Evolutionary conservation across 805 yeast genomes (phyloP).

Genomic region (Saccharomycopsis fermentans): DNA sequence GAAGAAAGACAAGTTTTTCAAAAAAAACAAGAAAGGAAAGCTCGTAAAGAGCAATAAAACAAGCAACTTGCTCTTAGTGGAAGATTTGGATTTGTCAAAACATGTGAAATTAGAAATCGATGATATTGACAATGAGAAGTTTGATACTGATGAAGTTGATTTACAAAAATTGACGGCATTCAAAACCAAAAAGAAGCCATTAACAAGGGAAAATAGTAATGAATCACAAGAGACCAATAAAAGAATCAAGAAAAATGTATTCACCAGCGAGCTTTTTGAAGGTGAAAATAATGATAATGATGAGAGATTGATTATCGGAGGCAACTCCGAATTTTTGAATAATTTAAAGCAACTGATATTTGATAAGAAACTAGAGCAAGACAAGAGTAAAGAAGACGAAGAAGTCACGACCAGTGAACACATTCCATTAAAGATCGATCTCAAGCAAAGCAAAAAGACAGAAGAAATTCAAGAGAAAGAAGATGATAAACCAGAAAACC

Average conservation of each 20-base stretch:
- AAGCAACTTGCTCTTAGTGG: constrained; percentile 4
- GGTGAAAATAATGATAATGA: constrained; percentile 6
- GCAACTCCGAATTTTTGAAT: constrained; percentile 26
- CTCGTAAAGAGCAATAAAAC: constrained; percentile 10
- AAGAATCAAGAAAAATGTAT: constrained; percentile 1
- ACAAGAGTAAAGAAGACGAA: background rate
- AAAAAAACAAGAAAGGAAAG: constrained; percentile 21
- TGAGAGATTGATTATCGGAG: constrained; percentile 21
- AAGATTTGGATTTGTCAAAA: constrained; percentile 19
- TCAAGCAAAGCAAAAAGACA: background rate
- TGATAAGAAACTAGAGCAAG: background rate
- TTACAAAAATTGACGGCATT: constrained; percentile 1
- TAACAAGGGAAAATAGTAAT: background rate
- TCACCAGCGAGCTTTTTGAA: constrained; percentile 1
- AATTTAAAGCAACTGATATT: constrained; percentile 19
- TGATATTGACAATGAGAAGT: constrained; percentile 1
- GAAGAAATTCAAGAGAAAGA: background rate
- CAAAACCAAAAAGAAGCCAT: background rate
- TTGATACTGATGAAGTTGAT: constrained; percentile 3
- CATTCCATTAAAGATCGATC: background rate
- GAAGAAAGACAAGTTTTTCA: constrained; percentile 15
- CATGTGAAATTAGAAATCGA: constrained; percentile 21
- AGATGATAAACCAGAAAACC: background rate
- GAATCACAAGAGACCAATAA: background rate
- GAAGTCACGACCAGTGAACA: background rate